Evolutionary conservation across 495 filamentous ascomycete genomes (phyloP).

Genomic region (Penicillium chermesinum): DNA sequence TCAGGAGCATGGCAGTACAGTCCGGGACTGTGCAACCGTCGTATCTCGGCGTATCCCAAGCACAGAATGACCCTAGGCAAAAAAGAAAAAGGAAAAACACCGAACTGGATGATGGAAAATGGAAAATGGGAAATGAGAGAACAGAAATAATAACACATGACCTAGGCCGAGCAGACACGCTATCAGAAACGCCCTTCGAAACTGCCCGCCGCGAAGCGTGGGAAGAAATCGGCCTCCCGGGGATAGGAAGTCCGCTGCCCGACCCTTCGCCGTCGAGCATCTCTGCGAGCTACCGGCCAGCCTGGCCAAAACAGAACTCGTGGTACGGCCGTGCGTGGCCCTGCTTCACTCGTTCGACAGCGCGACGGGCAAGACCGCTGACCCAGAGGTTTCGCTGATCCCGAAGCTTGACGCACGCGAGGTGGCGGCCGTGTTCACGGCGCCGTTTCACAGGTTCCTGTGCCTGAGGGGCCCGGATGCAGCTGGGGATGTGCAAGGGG

Average conservation of each 20-base stretch:
- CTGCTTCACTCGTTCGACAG: constrained; percentile 61
- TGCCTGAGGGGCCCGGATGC: constrained; percentile 38
- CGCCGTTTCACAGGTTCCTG: constrained; percentile 72
- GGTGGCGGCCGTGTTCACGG: constrained; percentile 87
- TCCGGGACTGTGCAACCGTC: too few relatives aligned
- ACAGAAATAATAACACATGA: background rate
- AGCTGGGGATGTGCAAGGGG: constrained; percentile 1
- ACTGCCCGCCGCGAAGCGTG: constrained; percentile 83
- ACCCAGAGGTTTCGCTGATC: constrained; percentile 66
- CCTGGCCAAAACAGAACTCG: constrained; percentile 74
- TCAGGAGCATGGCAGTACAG: too few relatives aligned
- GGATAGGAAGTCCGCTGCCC: constrained; percentile 56
- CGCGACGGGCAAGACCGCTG: constrained; percentile 28
- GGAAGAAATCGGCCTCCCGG: constrained; percentile 85
- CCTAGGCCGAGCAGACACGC: constrained; percentile 45
- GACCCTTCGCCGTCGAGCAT: constrained; percentile 71
- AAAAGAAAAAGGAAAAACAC: background rate
- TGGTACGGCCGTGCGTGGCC: constrained; percentile 81
- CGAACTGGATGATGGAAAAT: background rate
- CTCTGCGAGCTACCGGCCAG: constrained; percentile 76
- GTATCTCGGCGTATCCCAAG: too few relatives aligned
- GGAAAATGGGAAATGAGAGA: background rate
- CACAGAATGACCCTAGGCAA: too few relatives aligned
- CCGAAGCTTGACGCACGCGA: constrained; percentile 77
- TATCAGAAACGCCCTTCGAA: constrained; percentile 53